Evolutionary conservation across 345 rosid genomes (phyloP).

Genomic region (Zanthoxylum bungeanum): DNA sequence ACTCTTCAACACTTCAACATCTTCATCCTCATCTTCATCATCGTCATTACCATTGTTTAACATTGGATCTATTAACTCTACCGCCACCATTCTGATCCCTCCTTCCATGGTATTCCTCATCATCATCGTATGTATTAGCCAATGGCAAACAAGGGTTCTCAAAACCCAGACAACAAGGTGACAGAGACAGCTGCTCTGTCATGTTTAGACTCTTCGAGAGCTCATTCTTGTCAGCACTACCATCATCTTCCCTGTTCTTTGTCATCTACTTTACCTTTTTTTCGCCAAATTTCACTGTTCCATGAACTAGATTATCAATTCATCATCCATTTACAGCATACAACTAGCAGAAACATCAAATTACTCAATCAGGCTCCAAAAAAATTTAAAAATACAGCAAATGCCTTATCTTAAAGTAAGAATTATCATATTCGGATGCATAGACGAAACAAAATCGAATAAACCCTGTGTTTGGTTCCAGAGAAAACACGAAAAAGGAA

Average conservation of each 20-base stretch:
- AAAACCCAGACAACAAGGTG: constrained; percentile 37
- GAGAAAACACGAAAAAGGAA: background rate
- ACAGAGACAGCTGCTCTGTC: constrained; percentile 29
- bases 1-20: constrained; percentile 28
- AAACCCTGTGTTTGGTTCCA: background rate
- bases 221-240: constrained; percentile 35
- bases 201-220: constrained; percentile 50
- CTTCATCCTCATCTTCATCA: constrained; percentile 24
- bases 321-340: background rate
- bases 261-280: constrained; percentile 25
- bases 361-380: background rate
- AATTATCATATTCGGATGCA: background rate
- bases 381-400: background rate
- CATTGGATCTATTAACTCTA: constrained; percentile 4
- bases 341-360: background rate
- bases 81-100: constrained; percentile 12
- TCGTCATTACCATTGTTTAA: constrained; percentile 14
- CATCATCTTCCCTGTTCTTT: constrained; percentile 33
- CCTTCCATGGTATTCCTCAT: constrained; percentile 33
- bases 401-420: background rate
- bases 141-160: constrained; percentile 65
- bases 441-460: background rate
- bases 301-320: background rate
- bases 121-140: constrained; percentile 65
- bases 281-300: constrained; percentile 22